Percentiles rank a stretch among this genome's conserved stretches.
These are phyloP conservation scores for Aquilaria malaccensis DNA, from an alignment of 345 rosid species.

Conservation along the genomic window DNA sequence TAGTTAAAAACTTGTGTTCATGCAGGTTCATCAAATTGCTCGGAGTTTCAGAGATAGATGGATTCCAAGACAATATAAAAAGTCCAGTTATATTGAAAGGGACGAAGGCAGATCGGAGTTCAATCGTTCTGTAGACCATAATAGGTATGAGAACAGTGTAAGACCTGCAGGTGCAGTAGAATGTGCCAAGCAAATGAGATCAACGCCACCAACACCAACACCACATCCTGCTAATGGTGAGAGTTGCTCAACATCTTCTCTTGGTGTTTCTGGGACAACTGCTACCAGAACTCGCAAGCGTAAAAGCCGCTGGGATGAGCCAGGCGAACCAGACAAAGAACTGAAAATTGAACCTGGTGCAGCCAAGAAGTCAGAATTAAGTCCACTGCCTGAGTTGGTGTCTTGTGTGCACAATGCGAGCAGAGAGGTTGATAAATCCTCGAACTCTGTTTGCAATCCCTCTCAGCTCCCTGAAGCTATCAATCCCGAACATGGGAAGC, in stretches of 20 bases:
- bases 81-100: slow-evolving; percentile 43
- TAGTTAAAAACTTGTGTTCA: slow-evolving; percentile 1
- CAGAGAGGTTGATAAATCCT: slow-evolving; percentile 14
- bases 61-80: slow-evolving; percentile 70
- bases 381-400: slow-evolving; percentile 6
- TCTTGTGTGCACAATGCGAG: slow-evolving; percentile 17
- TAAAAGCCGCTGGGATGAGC: slow-evolving; percentile 99
- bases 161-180: slow-evolving; percentile 48
- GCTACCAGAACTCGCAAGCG: slow-evolving; percentile 60
- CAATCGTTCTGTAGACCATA: slow-evolving; percentile 32
- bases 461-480: slow-evolving; percentile 17
- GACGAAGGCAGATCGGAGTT: slow-evolving; percentile 51
- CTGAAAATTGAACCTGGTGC: slow-evolving; percentile 24
- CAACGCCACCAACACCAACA: slow-evolving; percentile 26
- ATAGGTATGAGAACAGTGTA: slow-evolving; percentile 38
- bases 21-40: slow-evolving; percentile 96
- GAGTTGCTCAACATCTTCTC: slow-evolving; percentile 26
- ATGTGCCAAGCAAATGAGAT: slow-evolving; percentile 17
- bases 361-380: slow-evolving; percentile 18
- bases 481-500: slow-evolving; percentile 21
- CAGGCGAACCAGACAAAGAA: slow-evolving; percentile 30
- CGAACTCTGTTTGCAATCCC: slow-evolving; percentile 14
- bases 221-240: slow-evolving; percentile 37
- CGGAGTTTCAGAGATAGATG: slow-evolving; percentile 81
- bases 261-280: slow-evolving; percentile 25